Evolutionary conservation across 2,329 filamentous ascomycete species (phyloP).

Genomic region (Trichothecium sympodiale): DNA sequence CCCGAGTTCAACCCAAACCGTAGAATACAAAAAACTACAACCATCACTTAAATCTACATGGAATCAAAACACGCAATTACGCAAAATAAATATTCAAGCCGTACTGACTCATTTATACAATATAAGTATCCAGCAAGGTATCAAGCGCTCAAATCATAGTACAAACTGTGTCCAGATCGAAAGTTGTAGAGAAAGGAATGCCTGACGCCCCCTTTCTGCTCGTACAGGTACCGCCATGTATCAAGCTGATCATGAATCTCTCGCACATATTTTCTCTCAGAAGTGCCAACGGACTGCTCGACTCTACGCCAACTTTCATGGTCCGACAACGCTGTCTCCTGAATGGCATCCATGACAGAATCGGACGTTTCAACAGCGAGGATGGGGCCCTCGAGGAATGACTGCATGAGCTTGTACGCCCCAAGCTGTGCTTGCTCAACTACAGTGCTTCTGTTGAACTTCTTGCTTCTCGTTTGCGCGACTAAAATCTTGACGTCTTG

Average conservation of each 20-base stretch:
- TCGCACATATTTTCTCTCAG: constrained; percentile 70
- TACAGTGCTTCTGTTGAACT: constrained; percentile 78
- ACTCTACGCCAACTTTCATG: constrained; percentile 73
- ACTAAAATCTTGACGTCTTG: constrained; percentile 79
- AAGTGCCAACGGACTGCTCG: constrained; percentile 65
- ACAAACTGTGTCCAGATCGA: constrained; percentile 69
- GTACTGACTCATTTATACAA: constrained; percentile 2
- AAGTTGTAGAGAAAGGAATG: constrained; percentile 92
- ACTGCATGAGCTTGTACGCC: constrained; percentile 52
- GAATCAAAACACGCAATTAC: not conserved
- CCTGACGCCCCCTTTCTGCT: constrained; percentile 39
- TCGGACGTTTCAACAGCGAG: constrained; percentile 75
- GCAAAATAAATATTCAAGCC: not conserved
- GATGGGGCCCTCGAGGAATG: constrained; percentile 68
- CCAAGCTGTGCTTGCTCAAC: constrained; percentile 63
- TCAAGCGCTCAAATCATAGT: constrained; percentile 61
- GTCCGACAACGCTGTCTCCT: constrained; percentile 65
- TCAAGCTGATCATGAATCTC: constrained; percentile 70
- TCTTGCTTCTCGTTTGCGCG: constrained; percentile 76
- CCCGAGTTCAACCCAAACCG: too few species aligned
- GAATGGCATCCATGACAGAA: constrained; percentile 65
- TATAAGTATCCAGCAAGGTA: too few species aligned
- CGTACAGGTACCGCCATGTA: constrained; percentile 49
- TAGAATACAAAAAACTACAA: too few species aligned
- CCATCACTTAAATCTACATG: too few species aligned